Base-by-base conservation (phyloP, 2,329 filamentous ascomycete genomes). In the Hawksworthiomyces lignivorus region DNA sequence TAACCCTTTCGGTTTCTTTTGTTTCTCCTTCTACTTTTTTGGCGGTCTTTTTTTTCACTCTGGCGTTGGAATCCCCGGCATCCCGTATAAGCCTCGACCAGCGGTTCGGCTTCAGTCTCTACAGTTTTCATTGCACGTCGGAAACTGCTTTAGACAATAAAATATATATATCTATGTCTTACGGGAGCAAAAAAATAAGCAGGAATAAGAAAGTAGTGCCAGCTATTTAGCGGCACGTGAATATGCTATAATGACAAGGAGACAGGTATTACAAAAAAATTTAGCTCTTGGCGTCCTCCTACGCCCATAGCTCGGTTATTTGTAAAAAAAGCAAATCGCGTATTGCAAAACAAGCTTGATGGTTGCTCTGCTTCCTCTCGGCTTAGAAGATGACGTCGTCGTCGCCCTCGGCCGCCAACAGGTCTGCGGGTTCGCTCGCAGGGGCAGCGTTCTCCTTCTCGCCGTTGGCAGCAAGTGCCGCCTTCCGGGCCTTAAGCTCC, bases 351-450 rank as follows among this genome's bases (percentile, higher is more conserved):
- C n/a, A n/a, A n/a, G n/a, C n/a, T n/a, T n/a, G n/a, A n/a, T n/a
- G n/a, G n/a, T n/a, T n/a, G n/a, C n/a, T n/a, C n/a, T n/a, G n/a
- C n/a, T n/a, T n/a, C n/a, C n/a, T n/a, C 24, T 26, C 8, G 8
- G 8, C 24, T 31, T 62, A 94, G 62, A 94, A 94, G 56, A 94
- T 94, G 45, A 94, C 81, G 58, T 94, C 87, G 37, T 86, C 77
- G 53, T 92, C 86, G 46, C 90, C 85, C 40, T 80, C 75, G 24
- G 83, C 82, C 6, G 79, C 83, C 28, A 94, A 65, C 15, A 94
- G 68, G 60, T 94, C 85, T 17, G 72, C 56, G 20, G 72, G 67
- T 14, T 68, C 62, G 26, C 68, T 58, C 15, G 61, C 56, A 11
- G 59, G 54, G 7, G 14, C 19, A 5, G 37, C 33, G 24, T 11